Evolutionary conservation across 2,329 filamentous ascomycete genomes (phyloP).

Genomic region (Alternaria alternata): DNA sequence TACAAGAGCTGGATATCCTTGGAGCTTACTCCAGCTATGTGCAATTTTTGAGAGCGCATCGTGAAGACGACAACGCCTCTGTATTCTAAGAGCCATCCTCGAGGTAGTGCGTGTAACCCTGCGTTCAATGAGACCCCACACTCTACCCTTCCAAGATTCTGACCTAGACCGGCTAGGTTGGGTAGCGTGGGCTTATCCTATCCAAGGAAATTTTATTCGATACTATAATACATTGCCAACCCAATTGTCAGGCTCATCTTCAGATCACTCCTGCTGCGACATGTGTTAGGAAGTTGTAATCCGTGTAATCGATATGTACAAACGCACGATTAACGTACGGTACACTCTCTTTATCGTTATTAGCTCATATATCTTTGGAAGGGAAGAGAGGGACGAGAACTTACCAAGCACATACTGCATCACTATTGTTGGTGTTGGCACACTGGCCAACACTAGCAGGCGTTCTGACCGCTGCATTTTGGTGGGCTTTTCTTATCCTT

Average conservation of each 20-base stretch:
- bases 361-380: slow-evolving; percentile 5
- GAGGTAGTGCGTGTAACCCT: background rate
- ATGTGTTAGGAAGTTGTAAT: slow-evolving; percentile 61
- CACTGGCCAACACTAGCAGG: no score
- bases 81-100: background rate
- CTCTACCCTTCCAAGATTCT: slow-evolving; percentile 1
- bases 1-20: no score
- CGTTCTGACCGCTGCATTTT: no score
- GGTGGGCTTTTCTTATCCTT: no score
- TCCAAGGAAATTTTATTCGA: background rate
- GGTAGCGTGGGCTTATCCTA: background rate
- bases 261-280: slow-evolving; percentile 54
- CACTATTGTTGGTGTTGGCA: no score
- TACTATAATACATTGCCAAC: background rate
- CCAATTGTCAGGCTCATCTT: background rate
- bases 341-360: slow-evolving; percentile 65
- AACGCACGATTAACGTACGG: slow-evolving; percentile 72
- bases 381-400: slow-evolving; percentile 4
- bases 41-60: background rate
- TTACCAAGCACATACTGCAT: slow-evolving; percentile 78
- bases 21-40: background rate
- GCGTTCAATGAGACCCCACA: background rate
- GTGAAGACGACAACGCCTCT: background rate
- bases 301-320: slow-evolving; percentile 61
- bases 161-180: background rate